A percentile compares a stretch with the other conserved stretches of the same genome.
phyloP scores from a whole-genome alignment of 2,329 filamentous ascomycete genomes.

The Colletotrichum tamarilloi region DNA sequence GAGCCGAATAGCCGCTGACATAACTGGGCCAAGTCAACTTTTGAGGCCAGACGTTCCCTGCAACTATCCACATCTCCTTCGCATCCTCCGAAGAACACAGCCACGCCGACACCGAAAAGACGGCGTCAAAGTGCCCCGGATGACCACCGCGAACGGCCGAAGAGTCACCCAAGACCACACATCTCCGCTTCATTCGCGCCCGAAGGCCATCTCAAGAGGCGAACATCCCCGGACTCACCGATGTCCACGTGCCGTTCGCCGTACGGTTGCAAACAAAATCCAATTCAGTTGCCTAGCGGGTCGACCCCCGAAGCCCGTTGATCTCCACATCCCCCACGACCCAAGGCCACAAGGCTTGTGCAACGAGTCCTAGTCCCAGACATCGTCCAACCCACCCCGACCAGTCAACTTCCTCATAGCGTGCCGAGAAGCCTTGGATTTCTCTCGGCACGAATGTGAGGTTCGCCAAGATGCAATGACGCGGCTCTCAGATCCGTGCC shows the following conservation, averaged over 20 bases:
- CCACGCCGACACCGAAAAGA: slow-evolving; percentile 28
- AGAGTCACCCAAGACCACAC: background rate
- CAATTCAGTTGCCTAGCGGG: background rate
- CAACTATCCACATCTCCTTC: background rate
- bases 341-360: slow-evolving; percentile 21
- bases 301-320: background rate
- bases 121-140: slow-evolving; percentile 8
- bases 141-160: slow-evolving; percentile 2
- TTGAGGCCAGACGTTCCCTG: background rate
- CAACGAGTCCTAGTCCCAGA: slow-evolving; percentile 11
- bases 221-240: slow-evolving; percentile 14
- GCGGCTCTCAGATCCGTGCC: slow-evolving; percentile 18
- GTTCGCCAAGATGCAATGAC: slow-evolving; percentile 32
- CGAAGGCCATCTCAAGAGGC: background rate
- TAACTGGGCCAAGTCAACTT: background rate
- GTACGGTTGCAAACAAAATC: background rate
- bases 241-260: slow-evolving; percentile 18
- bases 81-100: slow-evolving; percentile 17
- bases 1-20: slow-evolving; percentile 19
- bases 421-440: slow-evolving; percentile 25
- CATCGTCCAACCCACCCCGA: background rate
- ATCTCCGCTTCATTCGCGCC: background rate
- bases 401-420: slow-evolving; percentile 13
- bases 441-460: slow-evolving; percentile 27
- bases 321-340: background rate